Evolutionary conservation across 345 rosid genomes (phyloP).

Genomic region (Citrus maxima): DNA sequence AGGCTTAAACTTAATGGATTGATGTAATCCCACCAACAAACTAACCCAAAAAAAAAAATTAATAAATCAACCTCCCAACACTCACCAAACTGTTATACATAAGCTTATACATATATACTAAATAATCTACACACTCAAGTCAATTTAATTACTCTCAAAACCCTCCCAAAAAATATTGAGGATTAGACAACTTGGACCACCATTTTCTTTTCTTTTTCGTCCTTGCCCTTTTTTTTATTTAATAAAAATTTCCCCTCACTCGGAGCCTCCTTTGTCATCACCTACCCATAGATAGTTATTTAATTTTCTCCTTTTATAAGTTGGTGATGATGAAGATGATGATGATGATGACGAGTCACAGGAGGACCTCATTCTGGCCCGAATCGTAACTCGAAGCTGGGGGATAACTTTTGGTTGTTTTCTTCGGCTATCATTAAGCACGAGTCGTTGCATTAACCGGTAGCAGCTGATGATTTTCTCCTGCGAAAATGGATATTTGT

Average conservation of each 20-base stretch:
- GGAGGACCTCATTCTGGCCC: slow-evolving; percentile 53
- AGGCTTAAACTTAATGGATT: slow-evolving; percentile 5
- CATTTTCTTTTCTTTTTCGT: slow-evolving; percentile 4
- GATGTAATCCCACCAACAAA: slow-evolving; percentile 47
- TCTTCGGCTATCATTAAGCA: slow-evolving; percentile 41
- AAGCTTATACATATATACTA: slow-evolving; percentile 25
- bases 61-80: slow-evolving; percentile 29
- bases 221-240: neutral
- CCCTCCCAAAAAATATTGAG: slow-evolving; percentile 37
- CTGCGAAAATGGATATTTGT: slow-evolving; percentile 35
- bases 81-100: slow-evolving; percentile 42
- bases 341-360: slow-evolving; percentile 58
- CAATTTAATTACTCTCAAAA: slow-evolving; percentile 31
- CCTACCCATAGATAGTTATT: slow-evolving; percentile 60
- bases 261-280: slow-evolving; percentile 60
- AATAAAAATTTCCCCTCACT: slow-evolving; percentile 25
- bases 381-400: slow-evolving; percentile 61
- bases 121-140: slow-evolving; percentile 35
- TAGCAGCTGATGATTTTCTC: slow-evolving; percentile 83
- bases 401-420: slow-evolving; percentile 51
- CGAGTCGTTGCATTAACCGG: slow-evolving; percentile 67
- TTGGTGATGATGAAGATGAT: slow-evolving; percentile 41
- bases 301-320: slow-evolving; percentile 69
- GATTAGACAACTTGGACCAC: slow-evolving; percentile 38
- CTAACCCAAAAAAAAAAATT: slow-evolving; percentile 10